These are phyloP conservation scores for Globisporangium acanthophoron DNA, from an alignment of 352 stramenopile species.

Conservation along the genomic window DNA sequence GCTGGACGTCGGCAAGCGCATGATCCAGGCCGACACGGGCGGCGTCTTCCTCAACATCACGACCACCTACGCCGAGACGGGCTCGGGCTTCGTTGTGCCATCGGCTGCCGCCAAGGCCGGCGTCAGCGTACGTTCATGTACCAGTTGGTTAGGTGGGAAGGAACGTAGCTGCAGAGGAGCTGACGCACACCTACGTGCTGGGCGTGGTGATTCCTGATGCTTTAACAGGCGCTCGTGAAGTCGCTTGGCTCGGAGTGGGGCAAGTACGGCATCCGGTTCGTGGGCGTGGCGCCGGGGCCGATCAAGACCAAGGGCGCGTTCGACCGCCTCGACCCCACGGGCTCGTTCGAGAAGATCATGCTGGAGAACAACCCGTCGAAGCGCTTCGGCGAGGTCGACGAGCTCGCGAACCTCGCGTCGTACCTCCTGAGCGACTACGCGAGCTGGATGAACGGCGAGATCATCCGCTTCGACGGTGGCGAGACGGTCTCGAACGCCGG, in stretches of 20 bases:
- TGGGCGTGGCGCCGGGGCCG: constrained; percentile 95
- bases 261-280: constrained; percentile 92
- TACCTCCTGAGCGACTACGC: constrained; percentile 81
- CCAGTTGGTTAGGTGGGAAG: too few species aligned
- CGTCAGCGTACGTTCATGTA: constrained; percentile 54
- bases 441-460: constrained; percentile 78
- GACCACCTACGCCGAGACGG: constrained; percentile 92
- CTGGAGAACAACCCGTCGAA: constrained; percentile 63
- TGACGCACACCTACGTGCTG: too few species aligned
- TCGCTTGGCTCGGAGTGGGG: constrained; percentile 96
- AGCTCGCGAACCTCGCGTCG: constrained; percentile 72
- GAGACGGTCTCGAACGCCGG: constrained; percentile 69
- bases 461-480: constrained; percentile 76
- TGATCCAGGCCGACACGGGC: constrained; percentile 67
- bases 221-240: constrained; percentile 89
- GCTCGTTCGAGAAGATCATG: constrained; percentile 61
- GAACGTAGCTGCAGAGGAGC: too few species aligned
- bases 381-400: constrained; percentile 69
- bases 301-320: constrained; percentile 89
- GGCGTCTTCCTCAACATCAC: constrained; percentile 96
- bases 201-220: too few species aligned
- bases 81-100: constrained; percentile 93
- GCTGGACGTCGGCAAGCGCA: constrained; percentile 69
- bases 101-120: constrained; percentile 94
- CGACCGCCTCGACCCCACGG: constrained; percentile 66